Conservation (phyloP, 495 filamentous ascomycete genomes). For the Entonaema liquescens region DNA sequence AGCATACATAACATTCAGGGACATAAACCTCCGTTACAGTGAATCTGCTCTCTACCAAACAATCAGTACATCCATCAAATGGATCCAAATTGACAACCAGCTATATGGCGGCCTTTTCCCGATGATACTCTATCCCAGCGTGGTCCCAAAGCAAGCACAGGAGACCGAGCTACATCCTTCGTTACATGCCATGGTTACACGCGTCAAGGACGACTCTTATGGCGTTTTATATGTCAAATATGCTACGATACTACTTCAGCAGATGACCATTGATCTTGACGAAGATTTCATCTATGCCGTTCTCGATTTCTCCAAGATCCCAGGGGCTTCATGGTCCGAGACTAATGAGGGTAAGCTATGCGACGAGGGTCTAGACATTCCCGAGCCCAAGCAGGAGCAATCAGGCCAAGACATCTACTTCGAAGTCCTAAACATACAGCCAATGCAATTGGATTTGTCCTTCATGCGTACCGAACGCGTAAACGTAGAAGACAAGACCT, state of each 20-base stretch:
- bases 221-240: conserved; percentile 99
- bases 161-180: conserved; percentile 98
- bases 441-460: conserved; percentile 96
- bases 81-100: conserved; percentile 99
- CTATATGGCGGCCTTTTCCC: conserved; percentile 98
- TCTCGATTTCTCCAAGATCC: conserved; percentile 93
- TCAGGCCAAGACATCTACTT: conserved; percentile 94
- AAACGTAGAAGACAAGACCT: conserved; percentile 92
- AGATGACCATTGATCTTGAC: conserved; percentile 98
- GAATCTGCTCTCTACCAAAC: conserved; percentile 95
- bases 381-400: conserved; percentile 86
- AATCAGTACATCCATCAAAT: conserved; percentile 87
- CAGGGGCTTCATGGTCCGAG: conserved; percentile 91
- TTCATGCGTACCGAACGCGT: conserved; percentile 96
- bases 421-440: conserved; percentile 94
- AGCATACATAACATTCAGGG: conserved; percentile 91
- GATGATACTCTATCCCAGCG: conserved; percentile 94
- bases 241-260: conserved; percentile 89
- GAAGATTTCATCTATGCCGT: conserved; percentile 98
- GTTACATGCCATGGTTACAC: conserved; percentile 86
- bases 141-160: conserved; percentile 97
- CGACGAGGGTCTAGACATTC: conserved; percentile 88
- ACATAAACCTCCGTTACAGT: conserved; percentile 88
- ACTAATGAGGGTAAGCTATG: conserved; percentile 81
- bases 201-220: conserved; percentile 98